Percentiles rank a stretch among this genome's conserved stretches.
Conservation (phyloP, 805 yeast genomes). For the Teunomyces barrocoloradensis region DNA sequence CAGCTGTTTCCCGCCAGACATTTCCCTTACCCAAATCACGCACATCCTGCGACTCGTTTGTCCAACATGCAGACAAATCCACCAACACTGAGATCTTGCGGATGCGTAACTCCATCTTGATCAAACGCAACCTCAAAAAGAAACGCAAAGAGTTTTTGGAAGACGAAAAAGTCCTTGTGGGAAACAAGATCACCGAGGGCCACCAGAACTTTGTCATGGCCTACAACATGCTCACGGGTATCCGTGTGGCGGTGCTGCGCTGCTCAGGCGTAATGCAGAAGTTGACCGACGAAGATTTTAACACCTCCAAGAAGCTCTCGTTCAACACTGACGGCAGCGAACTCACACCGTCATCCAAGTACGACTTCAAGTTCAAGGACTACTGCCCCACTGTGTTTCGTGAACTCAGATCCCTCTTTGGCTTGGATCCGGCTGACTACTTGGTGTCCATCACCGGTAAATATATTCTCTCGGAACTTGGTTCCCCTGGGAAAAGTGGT, state of each 20-base stretch:
- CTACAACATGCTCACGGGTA: constrained; percentile 96
- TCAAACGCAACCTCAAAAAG: constrained; percentile 42
- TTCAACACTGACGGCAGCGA: constrained; percentile 88
- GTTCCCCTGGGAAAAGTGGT: constrained; percentile 96
- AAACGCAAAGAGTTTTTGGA: constrained; percentile 41
- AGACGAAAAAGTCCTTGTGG: constrained; percentile 63
- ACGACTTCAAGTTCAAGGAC: constrained; percentile 95
- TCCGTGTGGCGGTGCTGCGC: constrained; percentile 89
- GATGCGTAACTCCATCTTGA: constrained; percentile 48
- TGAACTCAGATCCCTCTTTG: constrained; percentile 74
- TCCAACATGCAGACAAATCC: constrained; percentile 16
- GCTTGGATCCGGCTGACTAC: constrained; percentile 94
- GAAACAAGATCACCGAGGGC: constrained; percentile 85
- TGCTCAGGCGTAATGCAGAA: constrained; percentile 83
- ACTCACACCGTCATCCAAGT: constrained; percentile 87
- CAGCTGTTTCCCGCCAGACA: neutral
- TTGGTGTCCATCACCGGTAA: constrained; percentile 88
- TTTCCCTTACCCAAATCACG: neutral
- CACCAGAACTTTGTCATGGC: constrained; percentile 93
- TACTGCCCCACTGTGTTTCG: constrained; percentile 93
- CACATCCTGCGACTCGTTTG: constrained; percentile 8
- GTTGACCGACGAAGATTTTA: constrained; percentile 68
- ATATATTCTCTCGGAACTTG: constrained; percentile 85
- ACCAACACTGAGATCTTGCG: constrained; percentile 45
- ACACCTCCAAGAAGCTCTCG: constrained; percentile 70